Evolutionary conservation across 1,139 yeast genomes (phyloP), one percentile per base, ranked within the genome.

Genomic region (Protomyces gravidus): DNA sequence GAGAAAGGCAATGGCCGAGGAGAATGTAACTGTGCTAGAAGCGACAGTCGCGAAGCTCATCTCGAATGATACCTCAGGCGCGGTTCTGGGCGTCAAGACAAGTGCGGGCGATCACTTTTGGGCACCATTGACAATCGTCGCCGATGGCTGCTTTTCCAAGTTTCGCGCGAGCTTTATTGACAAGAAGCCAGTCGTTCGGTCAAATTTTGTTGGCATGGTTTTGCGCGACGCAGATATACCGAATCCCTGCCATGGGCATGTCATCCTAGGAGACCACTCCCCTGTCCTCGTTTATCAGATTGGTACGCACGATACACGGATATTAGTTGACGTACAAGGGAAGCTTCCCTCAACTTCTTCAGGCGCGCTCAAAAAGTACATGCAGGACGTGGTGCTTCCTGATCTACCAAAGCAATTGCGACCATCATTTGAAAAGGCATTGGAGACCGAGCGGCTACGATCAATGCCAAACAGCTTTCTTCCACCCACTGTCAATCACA

Each of bases 401-500:
- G 75, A 78, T 55, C 72, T 92, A 59, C 98, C 99, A 13, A 71
- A 77, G 56, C 69, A 72, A 33, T 73, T 86, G 50, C 76, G 78
- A 65, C 87, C 95, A 6, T 78, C 94, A 9, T 88, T 92, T 69
- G 73, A 73, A 59, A 72, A 72, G 28, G 86, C 89, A 1, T 67
- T 84, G 45, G 73, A 76, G 17, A 73, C 77, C 15, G 77, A 77
- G 42, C 80, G 84, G 67, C 82, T 86, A 70, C 82, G 88, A 65
- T 80, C 88, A 50, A 92, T 92, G 97, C 97, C 99, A 52, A 90
- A 90, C 73, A 95, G 94, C 68, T 92, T 82, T 73, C 77, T 92
- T 61, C 82, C 95, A 6, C 97, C 97, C 0, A 76, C 80, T 63
- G 76, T 79, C 55, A 82, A 81, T 67, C 76, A 77, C 19, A 78